Base-by-base conservation (phyloP, 495 filamentous ascomycete species). In the Neurospora sublineolata region DNA sequence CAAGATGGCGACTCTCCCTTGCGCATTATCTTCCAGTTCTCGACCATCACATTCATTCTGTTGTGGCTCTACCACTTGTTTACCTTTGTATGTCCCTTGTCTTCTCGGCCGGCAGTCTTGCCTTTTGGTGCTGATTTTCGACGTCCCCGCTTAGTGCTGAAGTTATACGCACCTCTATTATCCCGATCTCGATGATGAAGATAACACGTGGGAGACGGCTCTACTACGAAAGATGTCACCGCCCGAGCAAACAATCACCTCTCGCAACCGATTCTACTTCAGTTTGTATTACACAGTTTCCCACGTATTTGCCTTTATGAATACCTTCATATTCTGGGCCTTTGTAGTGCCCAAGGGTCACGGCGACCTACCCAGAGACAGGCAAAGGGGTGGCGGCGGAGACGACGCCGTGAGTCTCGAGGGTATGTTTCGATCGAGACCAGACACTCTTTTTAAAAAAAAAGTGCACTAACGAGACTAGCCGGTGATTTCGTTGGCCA, bases 201-300 rank as follows among this genome's bases (percentile, higher is more conserved):
- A 76, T 38, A 70, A 60, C n/a, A n/a, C 72, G 0, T 74, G 75
- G 75, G 75, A 78, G 40, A 76, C 73, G 27, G 36, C 42, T 14
- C 60, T 80, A 12, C 73, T 81, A 44, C 78, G 74, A 18, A 74
- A 78, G 69, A 76, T 84, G 40, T 84, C 81, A 18, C 84, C 80
- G 37, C 81, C 80, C 4, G 74, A 76, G 40, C 77, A 81, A 68
- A 77, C 77, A 9, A 40, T 52, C 14, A 72, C 76, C 37, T 77
- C 77, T 16, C 76, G 80, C 64, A 80, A 83, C 42, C 80, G 77
- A 10, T 78, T 80, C 38, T 76, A 73, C 58, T 87, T 86, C 77
- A 85, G 82, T 70, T 72, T 86, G 72, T 87, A 83, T 76, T 87
- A 87, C 76, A 82, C 80, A 6, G 75, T 79, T 38, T 79, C 79